Conservation (phyloP, 2,329 filamentous ascomycete genomes). For the Curvularia sp. region DNA sequence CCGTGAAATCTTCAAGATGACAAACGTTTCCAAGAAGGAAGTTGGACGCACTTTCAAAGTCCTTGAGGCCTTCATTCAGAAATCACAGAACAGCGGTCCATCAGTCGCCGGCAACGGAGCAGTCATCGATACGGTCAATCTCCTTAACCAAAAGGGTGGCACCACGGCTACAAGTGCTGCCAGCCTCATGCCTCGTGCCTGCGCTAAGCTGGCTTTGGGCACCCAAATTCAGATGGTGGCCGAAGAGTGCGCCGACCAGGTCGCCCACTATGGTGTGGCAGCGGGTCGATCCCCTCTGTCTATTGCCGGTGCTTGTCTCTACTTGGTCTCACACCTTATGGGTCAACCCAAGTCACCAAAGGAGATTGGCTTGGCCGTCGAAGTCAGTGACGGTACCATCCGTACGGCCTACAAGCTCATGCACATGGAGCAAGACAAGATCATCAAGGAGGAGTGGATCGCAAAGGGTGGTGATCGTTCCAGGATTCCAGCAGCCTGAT, state of each 20-base stretch:
- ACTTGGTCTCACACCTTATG: conserved; percentile 90
- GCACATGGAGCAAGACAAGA: conserved; percentile 73
- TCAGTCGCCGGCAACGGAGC: conserved; percentile 48
- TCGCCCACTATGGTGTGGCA: conserved; percentile 78
- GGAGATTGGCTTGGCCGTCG: conserved; percentile 82
- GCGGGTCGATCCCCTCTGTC: conserved; percentile 94
- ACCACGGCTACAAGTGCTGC: conserved; percentile 80
- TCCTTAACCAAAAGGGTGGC: conserved; percentile 61
- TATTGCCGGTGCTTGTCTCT: conserved; percentile 93
- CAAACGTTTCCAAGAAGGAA: conserved; percentile 95
- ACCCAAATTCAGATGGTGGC: conserved; percentile 82
- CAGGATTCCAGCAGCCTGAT: conserved; percentile 64
- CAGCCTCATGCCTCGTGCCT: conserved; percentile 88
- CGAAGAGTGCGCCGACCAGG: conserved; percentile 77
- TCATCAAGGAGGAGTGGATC: conserved; percentile 80
- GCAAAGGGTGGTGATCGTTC: conserved; percentile 74
- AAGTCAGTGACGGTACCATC: conserved; percentile 96
- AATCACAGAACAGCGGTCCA: conserved; percentile 55
- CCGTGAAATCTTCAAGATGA: conserved; percentile 91
- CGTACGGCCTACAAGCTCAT: conserved; percentile 93
- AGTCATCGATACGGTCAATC: conserved; percentile 62
- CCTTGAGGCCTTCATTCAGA: conserved; percentile 85
- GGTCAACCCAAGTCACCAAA: conserved; percentile 80
- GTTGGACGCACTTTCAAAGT: conserved; percentile 95
- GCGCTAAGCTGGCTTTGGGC: conserved; percentile 78